Conservation (phyloP, 805 yeast species). For the Lachancea sp. region DNA sequence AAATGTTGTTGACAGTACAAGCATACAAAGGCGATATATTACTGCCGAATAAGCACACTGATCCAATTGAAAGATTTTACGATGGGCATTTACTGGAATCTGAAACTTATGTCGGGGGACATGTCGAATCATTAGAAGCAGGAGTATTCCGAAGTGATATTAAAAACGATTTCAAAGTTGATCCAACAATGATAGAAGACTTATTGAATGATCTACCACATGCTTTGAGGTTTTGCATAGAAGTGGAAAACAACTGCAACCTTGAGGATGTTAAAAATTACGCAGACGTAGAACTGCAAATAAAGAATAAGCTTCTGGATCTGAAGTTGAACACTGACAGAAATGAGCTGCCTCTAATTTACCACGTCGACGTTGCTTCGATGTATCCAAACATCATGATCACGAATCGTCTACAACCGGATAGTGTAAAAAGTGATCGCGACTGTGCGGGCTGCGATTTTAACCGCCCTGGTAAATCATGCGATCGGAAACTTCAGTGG, state of each 20-base stretch:
- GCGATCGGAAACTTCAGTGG: slow-evolving; percentile 92
- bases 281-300: slow-evolving; percentile 61
- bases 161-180: slow-evolving; percentile 65
- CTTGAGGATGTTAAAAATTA: slow-evolving; percentile 75
- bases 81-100: slow-evolving; percentile 91
- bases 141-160: slow-evolving; percentile 95
- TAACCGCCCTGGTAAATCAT: slow-evolving; percentile 87
- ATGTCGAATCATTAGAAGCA: slow-evolving; percentile 94
- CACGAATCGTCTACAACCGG: slow-evolving; percentile 94
- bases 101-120: slow-evolving; percentile 98
- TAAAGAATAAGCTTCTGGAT: slow-evolving; percentile 49
- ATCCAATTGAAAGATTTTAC: slow-evolving; percentile 90
- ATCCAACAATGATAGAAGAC: slow-evolving; percentile 77
- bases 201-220: slow-evolving; percentile 63
- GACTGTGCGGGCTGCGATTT: slow-evolving; percentile 98
- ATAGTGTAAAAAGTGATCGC: slow-evolving; percentile 89
- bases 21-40: slow-evolving; percentile 74
- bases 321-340: slow-evolving; percentile 59
- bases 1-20: slow-evolving; percentile 94
- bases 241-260: slow-evolving; percentile 67
- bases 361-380: slow-evolving; percentile 98
- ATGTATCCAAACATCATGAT: slow-evolving; percentile 99
- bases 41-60: slow-evolving; percentile 89
- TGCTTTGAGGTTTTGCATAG: slow-evolving; percentile 76
- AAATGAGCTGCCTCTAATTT: slow-evolving; percentile 75